phyloP scores from a whole-genome alignment of 2,329 filamentous ascomycete genomes.

The Cladosporium austrohemisphaericum region DNA sequence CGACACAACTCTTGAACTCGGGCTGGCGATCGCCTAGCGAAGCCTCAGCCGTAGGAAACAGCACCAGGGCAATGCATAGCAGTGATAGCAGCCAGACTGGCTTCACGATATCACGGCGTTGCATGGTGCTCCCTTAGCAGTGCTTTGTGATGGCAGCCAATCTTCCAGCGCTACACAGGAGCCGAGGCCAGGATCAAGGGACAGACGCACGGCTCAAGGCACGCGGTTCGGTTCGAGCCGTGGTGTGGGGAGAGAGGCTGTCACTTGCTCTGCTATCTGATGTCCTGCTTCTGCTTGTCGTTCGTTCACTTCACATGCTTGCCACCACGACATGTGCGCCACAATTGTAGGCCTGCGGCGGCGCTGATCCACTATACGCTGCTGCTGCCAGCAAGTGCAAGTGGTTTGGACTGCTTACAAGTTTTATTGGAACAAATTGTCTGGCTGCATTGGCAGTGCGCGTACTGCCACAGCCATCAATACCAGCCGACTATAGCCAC shows the following conservation, averaged over 20 bases:
- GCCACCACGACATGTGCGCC: too few relatives aligned
- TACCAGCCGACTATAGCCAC: background rate
- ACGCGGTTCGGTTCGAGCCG: too few relatives aligned
- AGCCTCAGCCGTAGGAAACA: background rate
- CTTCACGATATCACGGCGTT: conserved; percentile 18
- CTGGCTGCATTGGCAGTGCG: background rate
- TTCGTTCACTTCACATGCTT: too few relatives aligned
- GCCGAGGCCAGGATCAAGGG: background rate
- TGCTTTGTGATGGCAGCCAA: background rate
- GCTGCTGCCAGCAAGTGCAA: too few relatives aligned
- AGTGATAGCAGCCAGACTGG: conserved; percentile 3
- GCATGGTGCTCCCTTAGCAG: conserved; percentile 25
- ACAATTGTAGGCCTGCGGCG: too few relatives aligned
- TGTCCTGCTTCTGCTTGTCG: too few relatives aligned
- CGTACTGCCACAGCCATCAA: background rate
- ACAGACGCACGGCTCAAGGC: background rate
- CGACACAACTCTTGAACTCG: conserved; percentile 81
- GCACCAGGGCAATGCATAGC: background rate
- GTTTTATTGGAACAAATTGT: too few relatives aligned
- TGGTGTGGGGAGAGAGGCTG: too few relatives aligned
- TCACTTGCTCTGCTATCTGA: too few relatives aligned
- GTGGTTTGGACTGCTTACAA: too few relatives aligned
- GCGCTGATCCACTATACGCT: too few relatives aligned
- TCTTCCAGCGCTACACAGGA: background rate
- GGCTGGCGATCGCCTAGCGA: conserved; percentile 63